Base-by-base conservation (phyloP, 768 basidiomycete species). In the Kwoniella dendrophila region DNA sequence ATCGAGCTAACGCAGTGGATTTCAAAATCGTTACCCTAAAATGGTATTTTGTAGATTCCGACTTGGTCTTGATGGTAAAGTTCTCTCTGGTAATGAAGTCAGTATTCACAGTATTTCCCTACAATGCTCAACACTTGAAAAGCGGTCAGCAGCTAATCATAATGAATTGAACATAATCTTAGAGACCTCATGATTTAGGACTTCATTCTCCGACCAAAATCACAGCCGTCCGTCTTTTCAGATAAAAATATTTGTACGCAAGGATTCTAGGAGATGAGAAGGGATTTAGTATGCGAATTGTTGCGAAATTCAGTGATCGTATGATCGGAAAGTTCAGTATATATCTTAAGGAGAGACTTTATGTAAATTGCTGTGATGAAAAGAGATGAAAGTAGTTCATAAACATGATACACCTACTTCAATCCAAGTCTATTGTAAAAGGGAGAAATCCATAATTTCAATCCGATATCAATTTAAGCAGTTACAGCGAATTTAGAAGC, bases 401-500 rank as follows among this genome's bases (percentile, higher is more conserved):
- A n/a, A n/a, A n/a, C n/a, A n/a, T n/a, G n/a, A n/a, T n/a, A n/a
- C n/a, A n/a, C n/a, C n/a, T n/a, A 7, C 41, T 43, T 20, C 41
- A 40, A 14, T 40, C 38, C n/a, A n/a, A 40, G 4, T 40, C 38
- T 40, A 40, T n/a, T n/a, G n/a, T n/a, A n/a, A n/a, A n/a, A n/a
- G n/a, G n/a, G n/a, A n/a, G n/a, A n/a, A n/a, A n/a, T 8, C 18
- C 36, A 38, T 18, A 18, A 38, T 8, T 8, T 8, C 36, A 38
- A 18, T 18, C 36, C 36, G 10, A 44, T 11, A 32, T 29, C 8
- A 18, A 12, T 40, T 24, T 67, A 75, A 40, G 73, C 71, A 8
- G 75, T 45, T 26, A 79, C 63, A 6, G 64, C 63, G 45, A 78
- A 81, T 63, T 78, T 81, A 29, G 71, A 67, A 22, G 80, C 79